These are phyloP conservation scores for Helicostylum pulchrum DNA, from an alignment of 192 early-diverging fungal genomes.

Conservation along the genomic window DNA sequence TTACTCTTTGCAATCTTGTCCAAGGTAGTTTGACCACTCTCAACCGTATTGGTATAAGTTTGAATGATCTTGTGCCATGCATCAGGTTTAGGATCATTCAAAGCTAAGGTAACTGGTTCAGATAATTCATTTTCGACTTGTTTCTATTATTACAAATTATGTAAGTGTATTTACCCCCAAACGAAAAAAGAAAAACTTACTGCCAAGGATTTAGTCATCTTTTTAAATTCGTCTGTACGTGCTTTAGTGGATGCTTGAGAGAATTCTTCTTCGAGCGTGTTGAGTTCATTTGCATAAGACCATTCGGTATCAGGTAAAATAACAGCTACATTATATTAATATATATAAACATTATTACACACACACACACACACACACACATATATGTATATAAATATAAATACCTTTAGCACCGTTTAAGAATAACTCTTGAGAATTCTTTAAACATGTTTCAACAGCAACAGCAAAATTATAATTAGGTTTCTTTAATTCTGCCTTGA, in stretches of 20 bases:
- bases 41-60: constrained; percentile 52
- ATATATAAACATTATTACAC: not conserved
- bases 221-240: constrained; percentile 64
- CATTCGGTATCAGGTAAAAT: constrained; percentile 69
- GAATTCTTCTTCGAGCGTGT: constrained; percentile 60
- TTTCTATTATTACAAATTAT: constrained; percentile 28
- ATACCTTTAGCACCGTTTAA: constrained; percentile 37
- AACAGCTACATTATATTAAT: constrained; percentile 22
- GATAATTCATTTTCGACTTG: constrained; percentile 53
- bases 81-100: constrained; percentile 61
- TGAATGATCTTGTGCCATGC: constrained; percentile 76
- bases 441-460: constrained; percentile 46
- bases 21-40: constrained; percentile 51
- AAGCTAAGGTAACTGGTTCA: constrained; percentile 66
- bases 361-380: too few relatives aligned
- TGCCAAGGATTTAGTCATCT: constrained; percentile 57
- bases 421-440: constrained; percentile 30
- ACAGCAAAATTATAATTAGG: constrained; percentile 59
- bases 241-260: constrained; percentile 52
- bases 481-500: constrained; percentile 25
- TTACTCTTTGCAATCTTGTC: constrained; percentile 50
- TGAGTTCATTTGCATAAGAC: constrained; percentile 56
- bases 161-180: constrained; percentile 25
- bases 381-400: too few relatives aligned
- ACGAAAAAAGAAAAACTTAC: constrained; percentile 11